Evolutionary conservation across 2,329 filamentous ascomycete species (phyloP).

Genomic region (Fusarium sp.): DNA sequence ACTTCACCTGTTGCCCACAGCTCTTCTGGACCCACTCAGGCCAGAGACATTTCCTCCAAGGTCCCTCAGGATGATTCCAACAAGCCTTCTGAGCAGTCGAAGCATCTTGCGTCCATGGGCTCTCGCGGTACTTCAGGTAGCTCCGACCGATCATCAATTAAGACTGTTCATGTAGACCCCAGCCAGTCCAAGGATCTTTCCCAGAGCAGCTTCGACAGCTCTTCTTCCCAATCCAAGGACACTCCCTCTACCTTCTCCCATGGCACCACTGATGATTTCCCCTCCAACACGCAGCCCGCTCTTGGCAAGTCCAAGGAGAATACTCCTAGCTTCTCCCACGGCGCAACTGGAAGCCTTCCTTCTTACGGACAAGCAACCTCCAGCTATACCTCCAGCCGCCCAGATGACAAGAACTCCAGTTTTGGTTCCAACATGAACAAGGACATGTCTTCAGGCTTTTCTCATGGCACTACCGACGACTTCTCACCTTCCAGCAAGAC

Average conservation of each 20-base stretch:
- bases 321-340: not conserved
- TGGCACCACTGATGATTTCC: not conserved
- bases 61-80: not conserved
- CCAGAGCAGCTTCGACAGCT: not conserved
- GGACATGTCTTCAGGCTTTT: not conserved
- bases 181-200: not conserved
- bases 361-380: not conserved
- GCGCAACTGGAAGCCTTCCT: not conserved
- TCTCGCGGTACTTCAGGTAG: not conserved
- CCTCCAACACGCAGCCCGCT: not conserved
- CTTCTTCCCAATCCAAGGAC: not conserved
- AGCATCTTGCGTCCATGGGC: not conserved
- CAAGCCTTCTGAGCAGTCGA: not conserved
- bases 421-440: not conserved
- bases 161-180: not conserved
- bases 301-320: not conserved
- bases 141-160: not conserved
- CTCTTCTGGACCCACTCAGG: not conserved
- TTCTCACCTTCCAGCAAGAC: not conserved
- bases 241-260: not conserved
- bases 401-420: not conserved
- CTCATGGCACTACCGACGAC: not conserved
- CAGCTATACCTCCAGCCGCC: not conserved
- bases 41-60: conserved; percentile 10
- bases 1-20: conserved; percentile 1